Base-by-base conservation (phyloP, 345 rosid species). In the Gossypium anomalum region DNA sequence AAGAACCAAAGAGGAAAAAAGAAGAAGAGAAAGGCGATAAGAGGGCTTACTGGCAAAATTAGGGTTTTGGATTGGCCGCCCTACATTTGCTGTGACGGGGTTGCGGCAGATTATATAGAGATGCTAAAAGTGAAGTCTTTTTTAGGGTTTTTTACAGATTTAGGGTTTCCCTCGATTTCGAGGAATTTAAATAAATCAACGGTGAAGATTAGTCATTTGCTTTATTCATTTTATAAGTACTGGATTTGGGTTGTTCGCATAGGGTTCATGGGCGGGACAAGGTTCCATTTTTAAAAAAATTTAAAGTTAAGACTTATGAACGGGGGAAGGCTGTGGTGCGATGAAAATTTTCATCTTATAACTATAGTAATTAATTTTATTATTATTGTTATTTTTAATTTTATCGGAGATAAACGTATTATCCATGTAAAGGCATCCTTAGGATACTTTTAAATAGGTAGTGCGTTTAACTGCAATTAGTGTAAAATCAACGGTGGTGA, bases 91-190 rank as follows among this genome's bases (percentile, higher is more conserved):
- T 1, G 0, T 0, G 2, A 15, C 23, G 48, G 29, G 4, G 48
- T 5, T 15, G 71, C 43, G 34, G 13, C 22, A 49, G 72, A 4
- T 23, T 67, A 75, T 74, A 75, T 67, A 78, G 75, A 45, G 63
- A 8, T 14, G 1, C 13, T 13, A 22, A 12, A 5, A 34, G 19
- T 58, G 38, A 19, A 23, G 44, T 12, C 4, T 0, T 23, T 60
- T 25, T 55, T 81, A 78, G 81, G 84, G 84, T 78, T 80, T 81
- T 49, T 19, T 38, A 8, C 20, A 49, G 34, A 15, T 55, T 56
- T 70, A 51, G 66, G 74, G 72, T 55, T 44, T 23, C 27, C 4
- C 22, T 51, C 16, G 17, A 51, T 51, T 51, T 51, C 11, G 7
- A 12, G 9, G 13, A 34, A 3, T 71, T 71, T 4, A 16, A n/a